Base-by-base conservation (phyloP, 163 green algal species). In the Coccomyxa subellipsoidea region DNA sequence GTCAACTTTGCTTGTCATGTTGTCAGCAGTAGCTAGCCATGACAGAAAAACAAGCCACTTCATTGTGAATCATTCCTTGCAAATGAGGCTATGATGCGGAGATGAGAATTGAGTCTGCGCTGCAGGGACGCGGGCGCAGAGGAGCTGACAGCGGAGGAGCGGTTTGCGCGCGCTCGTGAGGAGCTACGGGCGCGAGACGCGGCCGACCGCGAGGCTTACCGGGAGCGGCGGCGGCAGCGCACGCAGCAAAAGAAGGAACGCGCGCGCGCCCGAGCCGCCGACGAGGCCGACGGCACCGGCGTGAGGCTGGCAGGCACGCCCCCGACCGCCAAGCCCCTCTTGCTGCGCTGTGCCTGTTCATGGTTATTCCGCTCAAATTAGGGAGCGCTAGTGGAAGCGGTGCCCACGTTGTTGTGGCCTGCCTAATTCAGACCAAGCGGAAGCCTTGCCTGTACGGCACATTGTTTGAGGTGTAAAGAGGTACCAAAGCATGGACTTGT, bases 161-260 rank as follows among this genome's bases (percentile, higher is more conserved):
- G 90, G 5, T 94, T 95, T 75, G 47, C 54, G 54, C 32, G 35
- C 15, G 88, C 87, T 21, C 84, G 84, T 18, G 82, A 80, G 37
- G 82, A 90, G 32, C 90, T 95, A 86, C 66, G 72, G 59, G 75
- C 77, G 66, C 80, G 88, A 7, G 90, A 95, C 82, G 39, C 71
- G 29, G 81, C 81, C 29, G 92, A 95, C 79, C 85, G 90, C 54
- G 69, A 40, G 21, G 84, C 83, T 2, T 76, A 91, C 25, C 85
- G 88, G 75, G 73, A 81, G 69, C 71, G 87, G 34, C 77, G 85
- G 37, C 85, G 86, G 77, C 78, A 90, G 80, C 59, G 80, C 31
- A 84, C 85, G 75, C 32, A 84, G 37, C 83, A 89, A 69, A 86
- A 85, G 76, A 91, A 92, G 83, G 81, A 83, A 21, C 81, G 69